Percentiles rank a stretch among this genome's conserved stretches.
Evolutionary conservation across 2,329 filamentous ascomycete species (phyloP).

Genomic region (Daldinia sp.): DNA sequence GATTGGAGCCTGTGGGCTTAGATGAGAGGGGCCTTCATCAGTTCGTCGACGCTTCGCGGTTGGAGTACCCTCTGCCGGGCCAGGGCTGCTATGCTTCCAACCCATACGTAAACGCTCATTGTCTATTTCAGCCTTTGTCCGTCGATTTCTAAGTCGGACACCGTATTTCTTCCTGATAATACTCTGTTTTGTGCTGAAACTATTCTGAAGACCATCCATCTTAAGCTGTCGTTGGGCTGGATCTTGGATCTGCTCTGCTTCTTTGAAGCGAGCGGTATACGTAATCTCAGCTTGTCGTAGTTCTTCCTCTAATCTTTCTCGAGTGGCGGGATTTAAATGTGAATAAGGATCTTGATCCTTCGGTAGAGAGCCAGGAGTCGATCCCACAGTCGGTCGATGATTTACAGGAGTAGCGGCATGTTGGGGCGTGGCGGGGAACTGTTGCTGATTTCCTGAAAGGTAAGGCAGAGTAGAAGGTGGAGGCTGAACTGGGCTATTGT

Average conservation of each 20-base stretch:
- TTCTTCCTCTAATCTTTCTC: slow-evolving; percentile 53
- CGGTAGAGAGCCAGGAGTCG: slow-evolving; percentile 20
- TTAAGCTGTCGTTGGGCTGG: slow-evolving; percentile 49
- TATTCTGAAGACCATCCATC: slow-evolving; percentile 62
- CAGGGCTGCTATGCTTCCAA: slow-evolving; percentile 46
- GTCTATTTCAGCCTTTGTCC: slow-evolving; percentile 61
- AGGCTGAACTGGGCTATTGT: slow-evolving; percentile 31
- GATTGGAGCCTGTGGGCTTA: slow-evolving; percentile 5
- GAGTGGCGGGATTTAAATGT: slow-evolving; percentile 55
- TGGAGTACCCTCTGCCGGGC: slow-evolving; percentile 37
- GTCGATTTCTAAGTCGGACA: slow-evolving; percentile 64
- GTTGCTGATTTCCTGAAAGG: slow-evolving; percentile 7
- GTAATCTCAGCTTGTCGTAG: slow-evolving; percentile 54
- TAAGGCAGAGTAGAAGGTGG: slow-evolving; percentile 12
- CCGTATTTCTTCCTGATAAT: slow-evolving; percentile 69
- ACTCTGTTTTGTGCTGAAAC: slow-evolving; percentile 67
- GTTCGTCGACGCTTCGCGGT: slow-evolving; percentile 48
- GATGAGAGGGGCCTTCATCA: slow-evolving; percentile 33
- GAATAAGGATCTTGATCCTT: slow-evolving; percentile 58
- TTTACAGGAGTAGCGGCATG: slow-evolving; percentile 28
- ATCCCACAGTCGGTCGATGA: neutral
- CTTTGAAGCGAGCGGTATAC: slow-evolving; percentile 58
- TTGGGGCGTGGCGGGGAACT: slow-evolving; percentile 25
- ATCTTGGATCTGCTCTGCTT: slow-evolving; percentile 56
- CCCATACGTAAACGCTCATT: slow-evolving; percentile 58